Evolutionary conservation across 306 rosid genomes (phyloP), one percentile per base, ranked within the genome.

Genomic region (Dalbergia cochinchinensis): DNA sequence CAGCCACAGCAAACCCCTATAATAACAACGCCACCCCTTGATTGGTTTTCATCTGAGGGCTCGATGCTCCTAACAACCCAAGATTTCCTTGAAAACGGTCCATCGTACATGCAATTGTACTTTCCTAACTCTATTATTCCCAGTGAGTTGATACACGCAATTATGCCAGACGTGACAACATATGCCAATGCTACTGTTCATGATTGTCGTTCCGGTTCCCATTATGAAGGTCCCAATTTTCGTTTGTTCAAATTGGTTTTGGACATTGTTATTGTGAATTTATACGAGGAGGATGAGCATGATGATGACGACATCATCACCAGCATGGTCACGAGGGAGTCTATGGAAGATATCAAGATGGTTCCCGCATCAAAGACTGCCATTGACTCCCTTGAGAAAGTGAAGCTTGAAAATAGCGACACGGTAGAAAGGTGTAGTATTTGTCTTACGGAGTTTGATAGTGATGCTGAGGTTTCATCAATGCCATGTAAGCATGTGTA

Each of bases 401-500:
- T 81, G 57, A 58, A 10, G 55, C 4, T 81, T 15, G 76, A 74
- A 57, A 60, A 58, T 5, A 4, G 9, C 14, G 31, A 33, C 18
- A 13, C 2, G 0, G 11, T 5, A 2, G 74, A 65, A 34, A 18
- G 0, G 2, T 81, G 76, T 15, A 34, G 19, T 13, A 66, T 81
- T 15, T 81, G 84, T 66, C 53, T 59, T 8, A 5, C 4, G 0
- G 64, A 59, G 13, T 69, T 78, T 3, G 3, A 42, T 13, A 20
- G 4, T 59, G 54, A 44, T 6, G 50, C 0, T 1, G 53, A 47
- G 26, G 54, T 60, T 12, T 16, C 53, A 53, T 47, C 15, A 69
- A 69, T 78, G 82, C 71, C 82, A 16, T 78, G 82, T 4, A 19
- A 44, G 4, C 76, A 78, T 47, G 8, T 78, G 53, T 78, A 44